These are phyloP conservation scores for Trichoderma aggressivum DNA, from an alignment of 2,329 filamentous ascomycete genomes.

Conservation along the genomic window DNA sequence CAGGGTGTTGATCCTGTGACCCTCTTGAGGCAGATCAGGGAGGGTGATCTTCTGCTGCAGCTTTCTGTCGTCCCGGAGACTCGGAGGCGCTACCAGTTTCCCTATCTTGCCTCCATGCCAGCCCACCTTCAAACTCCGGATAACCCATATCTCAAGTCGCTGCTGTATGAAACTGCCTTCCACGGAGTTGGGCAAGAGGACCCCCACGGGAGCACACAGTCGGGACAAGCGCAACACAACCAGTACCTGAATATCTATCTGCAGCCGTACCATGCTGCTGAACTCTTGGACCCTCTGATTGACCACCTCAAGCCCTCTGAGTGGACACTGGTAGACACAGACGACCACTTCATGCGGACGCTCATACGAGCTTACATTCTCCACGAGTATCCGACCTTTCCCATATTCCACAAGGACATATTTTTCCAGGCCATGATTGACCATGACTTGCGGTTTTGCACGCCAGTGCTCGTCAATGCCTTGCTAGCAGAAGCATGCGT, in stretches of 20 bases:
- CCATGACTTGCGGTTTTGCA: constrained; percentile 31
- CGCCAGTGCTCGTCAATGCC: constrained; percentile 35
- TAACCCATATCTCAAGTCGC: constrained; percentile 26
- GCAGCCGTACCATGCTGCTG: constrained; percentile 33
- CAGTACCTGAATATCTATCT: constrained; percentile 21
- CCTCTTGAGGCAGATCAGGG: constrained; percentile 33
- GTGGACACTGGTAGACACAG: constrained; percentile 34
- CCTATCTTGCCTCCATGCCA: constrained; percentile 31
- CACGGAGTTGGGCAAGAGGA: background rate
- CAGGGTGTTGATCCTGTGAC: constrained; percentile 24
- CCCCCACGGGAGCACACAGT: background rate
- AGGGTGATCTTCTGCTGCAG: constrained; percentile 36
- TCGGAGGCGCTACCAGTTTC: constrained; percentile 35
- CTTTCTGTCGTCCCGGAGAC: constrained; percentile 33
- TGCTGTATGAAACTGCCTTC: constrained; percentile 23
- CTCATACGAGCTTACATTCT: constrained; percentile 27
- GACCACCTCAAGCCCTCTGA: constrained; percentile 28
- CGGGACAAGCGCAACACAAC: background rate
- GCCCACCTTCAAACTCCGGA: constrained; percentile 22
- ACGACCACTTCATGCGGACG: constrained; percentile 32
- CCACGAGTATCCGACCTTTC: constrained; percentile 32
- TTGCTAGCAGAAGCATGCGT: constrained; percentile 34
- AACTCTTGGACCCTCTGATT: constrained; percentile 31
- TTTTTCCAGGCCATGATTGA: constrained; percentile 36
- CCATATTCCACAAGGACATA: constrained; percentile 34